Evolutionary conservation across 2,329 filamentous ascomycete genomes (phyloP).

Genomic region (Colletotrichum melonis): DNA sequence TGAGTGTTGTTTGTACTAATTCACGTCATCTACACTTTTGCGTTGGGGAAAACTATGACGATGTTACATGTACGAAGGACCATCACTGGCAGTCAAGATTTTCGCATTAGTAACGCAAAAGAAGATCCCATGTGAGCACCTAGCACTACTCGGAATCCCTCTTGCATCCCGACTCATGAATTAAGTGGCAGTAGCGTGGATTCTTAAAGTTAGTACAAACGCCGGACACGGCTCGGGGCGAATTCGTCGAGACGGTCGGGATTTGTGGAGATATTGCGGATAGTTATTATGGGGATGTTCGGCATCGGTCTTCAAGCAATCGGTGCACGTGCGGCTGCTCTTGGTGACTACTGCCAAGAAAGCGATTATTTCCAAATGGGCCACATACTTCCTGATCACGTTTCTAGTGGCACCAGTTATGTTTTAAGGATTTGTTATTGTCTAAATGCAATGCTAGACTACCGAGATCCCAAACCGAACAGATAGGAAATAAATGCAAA

Average conservation of each 20-base stretch:
- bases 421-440: conserved; percentile 21
- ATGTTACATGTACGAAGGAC: too few relatives aligned
- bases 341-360: not conserved
- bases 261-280: not conserved
- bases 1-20: too few relatives aligned
- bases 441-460: conserved; percentile 23
- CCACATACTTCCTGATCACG: not conserved
- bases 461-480: conserved; percentile 26
- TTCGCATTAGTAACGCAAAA: too few relatives aligned
- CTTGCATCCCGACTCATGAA: too few relatives aligned
- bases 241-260: not conserved
- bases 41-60: too few relatives aligned
- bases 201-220: too few relatives aligned
- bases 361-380: not conserved
- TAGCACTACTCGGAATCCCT: too few relatives aligned
- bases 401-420: not conserved
- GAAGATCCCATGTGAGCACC: too few relatives aligned
- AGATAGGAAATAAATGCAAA: conserved; percentile 2
- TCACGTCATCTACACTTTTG: too few relatives aligned
- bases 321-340: not conserved
- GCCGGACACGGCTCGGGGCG: too few relatives aligned
- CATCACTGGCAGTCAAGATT: too few relatives aligned
- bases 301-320: not conserved
- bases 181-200: too few relatives aligned
- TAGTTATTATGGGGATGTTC: not conserved